phyloP scores from a whole-genome alignment of 108 stramenopile genomes.

The Stephanodiscus minutulus region DNA sequence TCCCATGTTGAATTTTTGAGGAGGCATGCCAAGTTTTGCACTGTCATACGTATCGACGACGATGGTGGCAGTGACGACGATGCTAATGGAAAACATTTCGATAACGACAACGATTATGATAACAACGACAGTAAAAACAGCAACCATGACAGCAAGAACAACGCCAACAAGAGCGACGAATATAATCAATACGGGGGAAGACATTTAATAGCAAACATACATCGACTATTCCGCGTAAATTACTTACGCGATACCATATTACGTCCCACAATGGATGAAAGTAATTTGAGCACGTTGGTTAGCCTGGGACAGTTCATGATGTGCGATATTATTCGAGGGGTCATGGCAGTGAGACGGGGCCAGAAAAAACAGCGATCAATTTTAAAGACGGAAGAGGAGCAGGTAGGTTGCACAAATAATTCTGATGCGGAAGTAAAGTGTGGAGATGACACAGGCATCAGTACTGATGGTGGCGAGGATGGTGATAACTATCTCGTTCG shows the following conservation, averaged over 20 bases:
- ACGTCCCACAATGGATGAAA: constrained; percentile 90
- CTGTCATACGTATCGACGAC: constrained; percentile 81
- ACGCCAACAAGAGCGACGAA: background rate
- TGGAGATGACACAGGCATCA: constrained; percentile 2
- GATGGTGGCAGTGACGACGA: background rate
- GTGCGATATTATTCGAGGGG: constrained; percentile 83
- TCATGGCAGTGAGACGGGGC: constrained; percentile 48
- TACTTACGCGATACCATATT: constrained; percentile 80
- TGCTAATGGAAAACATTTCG: background rate
- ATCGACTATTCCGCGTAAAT: constrained; percentile 82
- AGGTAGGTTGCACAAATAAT: background rate
- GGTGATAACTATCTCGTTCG: constrained; percentile 67
- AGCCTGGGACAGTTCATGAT: constrained; percentile 81
- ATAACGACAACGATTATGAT: background rate
- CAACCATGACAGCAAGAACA: background rate
- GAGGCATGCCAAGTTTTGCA: constrained; percentile 73
- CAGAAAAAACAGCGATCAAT: constrained; percentile 22
- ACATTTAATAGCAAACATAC: constrained; percentile 69
- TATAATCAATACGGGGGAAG: constrained; percentile 11
- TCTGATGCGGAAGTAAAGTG: background rate
- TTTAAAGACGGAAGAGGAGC: background rate
- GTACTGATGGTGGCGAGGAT: constrained; percentile 21
- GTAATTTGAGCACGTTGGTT: constrained; percentile 76
- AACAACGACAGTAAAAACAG: background rate
- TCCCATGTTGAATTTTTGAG: constrained; percentile 80